These are phyloP conservation scores for Purshia tridentata DNA, from an alignment of 306 rosid genomes.

Conservation along the genomic window DNA sequence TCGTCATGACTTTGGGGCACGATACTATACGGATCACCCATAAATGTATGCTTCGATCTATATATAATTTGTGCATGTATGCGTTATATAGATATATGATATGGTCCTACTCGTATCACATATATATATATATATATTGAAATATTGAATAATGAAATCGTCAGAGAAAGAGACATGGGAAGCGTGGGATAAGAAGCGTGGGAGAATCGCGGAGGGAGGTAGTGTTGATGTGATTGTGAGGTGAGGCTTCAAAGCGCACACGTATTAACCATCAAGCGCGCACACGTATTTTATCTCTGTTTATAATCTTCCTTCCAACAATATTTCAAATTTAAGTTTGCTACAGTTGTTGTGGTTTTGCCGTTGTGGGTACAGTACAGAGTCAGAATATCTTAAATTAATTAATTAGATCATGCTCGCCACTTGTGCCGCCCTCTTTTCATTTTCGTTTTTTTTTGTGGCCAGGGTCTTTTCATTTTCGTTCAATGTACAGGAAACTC, in stretches of 20 bases:
- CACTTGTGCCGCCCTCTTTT: neutral
- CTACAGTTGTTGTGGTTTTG: neutral
- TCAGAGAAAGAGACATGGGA: too few species aligned
- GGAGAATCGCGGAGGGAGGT: neutral
- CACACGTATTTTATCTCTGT: too few species aligned
- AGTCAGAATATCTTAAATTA: neutral
- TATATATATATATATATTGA: too few species aligned
- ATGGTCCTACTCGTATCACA: too few species aligned
- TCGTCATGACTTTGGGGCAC: slow-evolving; percentile 4
- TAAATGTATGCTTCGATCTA: neutral
- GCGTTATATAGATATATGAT: too few species aligned
- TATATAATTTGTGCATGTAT: neutral
- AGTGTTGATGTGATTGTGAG: neutral
- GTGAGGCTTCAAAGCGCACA: neutral
- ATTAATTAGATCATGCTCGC: slow-evolving; percentile 8
- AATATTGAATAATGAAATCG: too few species aligned
- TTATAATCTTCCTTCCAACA: too few species aligned
- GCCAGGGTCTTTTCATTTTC: too few species aligned
- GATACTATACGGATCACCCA: slow-evolving; percentile 2
- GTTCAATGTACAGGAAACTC: too few species aligned
- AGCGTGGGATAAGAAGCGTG: slow-evolving; percentile 4
- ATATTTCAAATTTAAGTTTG: neutral
- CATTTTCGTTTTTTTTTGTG: too few species aligned
- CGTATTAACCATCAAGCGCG: neutral
- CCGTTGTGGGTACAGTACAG: too few species aligned